These are phyloP conservation scores for Nannochloropsis salina DNA, from an alignment of 108 stramenopile species.

Conservation along the genomic window DNA sequence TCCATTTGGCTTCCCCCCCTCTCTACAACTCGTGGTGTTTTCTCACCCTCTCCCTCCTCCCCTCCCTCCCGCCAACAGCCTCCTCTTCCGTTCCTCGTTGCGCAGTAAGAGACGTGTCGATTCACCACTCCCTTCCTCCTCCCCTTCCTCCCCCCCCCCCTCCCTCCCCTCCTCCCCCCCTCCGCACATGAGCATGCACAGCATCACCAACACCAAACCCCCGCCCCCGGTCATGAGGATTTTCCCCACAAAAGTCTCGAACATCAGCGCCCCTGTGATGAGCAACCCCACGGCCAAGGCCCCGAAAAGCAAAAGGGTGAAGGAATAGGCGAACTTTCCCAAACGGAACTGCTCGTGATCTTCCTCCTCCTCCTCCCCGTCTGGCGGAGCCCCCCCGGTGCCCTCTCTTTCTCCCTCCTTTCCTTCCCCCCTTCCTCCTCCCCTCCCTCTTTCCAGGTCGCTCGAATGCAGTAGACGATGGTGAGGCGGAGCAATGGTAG, in stretches of 20 bases:
- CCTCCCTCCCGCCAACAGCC: background rate
- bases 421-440: background rate
- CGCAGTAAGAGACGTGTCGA: background rate
- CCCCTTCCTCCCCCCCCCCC: background rate
- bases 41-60: background rate
- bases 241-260: background rate
- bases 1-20: background rate
- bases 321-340: background rate
- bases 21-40: background rate
- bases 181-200: background rate
- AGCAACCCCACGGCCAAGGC: background rate
- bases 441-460: background rate
- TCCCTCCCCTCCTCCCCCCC: background rate
- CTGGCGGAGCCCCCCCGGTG: background rate
- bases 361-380: background rate
- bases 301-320: background rate
- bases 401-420: background rate
- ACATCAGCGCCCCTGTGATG: slow-evolving; percentile 10
- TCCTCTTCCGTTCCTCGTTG: background rate
- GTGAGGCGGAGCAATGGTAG: background rate
- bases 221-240: background rate
- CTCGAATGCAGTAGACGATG: background rate
- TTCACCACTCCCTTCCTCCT: background rate
- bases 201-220: slow-evolving; percentile 9
- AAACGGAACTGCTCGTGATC: background rate